Percentiles rank a stretch among this genome's conserved stretches.
Conservation (phyloP, 208 protist species). For the Herpetomonas samuelpessoai region DNA sequence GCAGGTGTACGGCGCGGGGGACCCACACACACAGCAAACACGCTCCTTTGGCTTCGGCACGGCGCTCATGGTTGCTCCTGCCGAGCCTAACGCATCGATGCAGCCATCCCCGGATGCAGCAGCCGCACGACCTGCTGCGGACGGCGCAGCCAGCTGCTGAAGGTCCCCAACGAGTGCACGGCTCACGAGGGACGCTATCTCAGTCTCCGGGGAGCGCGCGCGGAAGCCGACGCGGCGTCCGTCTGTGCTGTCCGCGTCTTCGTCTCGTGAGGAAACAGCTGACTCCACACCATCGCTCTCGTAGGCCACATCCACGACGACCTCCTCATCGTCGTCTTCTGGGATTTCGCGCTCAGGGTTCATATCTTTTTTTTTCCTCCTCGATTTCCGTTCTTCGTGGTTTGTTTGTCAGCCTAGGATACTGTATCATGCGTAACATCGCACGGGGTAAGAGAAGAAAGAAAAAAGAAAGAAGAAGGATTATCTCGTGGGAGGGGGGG, state of each 20-base stretch:
- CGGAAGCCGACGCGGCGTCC: neutral
- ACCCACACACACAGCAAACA: slow-evolving; percentile 65
- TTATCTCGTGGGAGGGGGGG: no score
- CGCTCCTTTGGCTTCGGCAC: neutral
- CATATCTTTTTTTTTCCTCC: no score
- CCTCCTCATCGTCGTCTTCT: slow-evolving; percentile 1
- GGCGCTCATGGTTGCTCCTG: no score
- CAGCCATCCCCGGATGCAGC: slow-evolving; percentile 2
- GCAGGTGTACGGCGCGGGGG: slow-evolving; percentile 65
- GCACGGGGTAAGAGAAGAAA: no score
- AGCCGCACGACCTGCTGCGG: neutral
- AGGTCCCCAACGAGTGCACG: slow-evolving; percentile 17
- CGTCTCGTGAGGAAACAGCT: no score
- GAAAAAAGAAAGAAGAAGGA: no score
- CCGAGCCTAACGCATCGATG: no score
- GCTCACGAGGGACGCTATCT: slow-evolving; percentile 22
- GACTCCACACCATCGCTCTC: no score
- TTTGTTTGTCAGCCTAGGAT: no score
- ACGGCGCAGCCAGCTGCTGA: slow-evolving; percentile 3
- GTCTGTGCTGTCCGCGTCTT: neutral
- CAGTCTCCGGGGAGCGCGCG: neutral
- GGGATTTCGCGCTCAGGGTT: no score
- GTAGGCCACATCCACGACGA: neutral
- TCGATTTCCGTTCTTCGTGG: no score
- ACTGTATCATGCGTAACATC: no score